phyloP scores from a whole-genome alignment of 2,329 filamentous ascomycete genomes.

The Botrytis paeoniae region DNA sequence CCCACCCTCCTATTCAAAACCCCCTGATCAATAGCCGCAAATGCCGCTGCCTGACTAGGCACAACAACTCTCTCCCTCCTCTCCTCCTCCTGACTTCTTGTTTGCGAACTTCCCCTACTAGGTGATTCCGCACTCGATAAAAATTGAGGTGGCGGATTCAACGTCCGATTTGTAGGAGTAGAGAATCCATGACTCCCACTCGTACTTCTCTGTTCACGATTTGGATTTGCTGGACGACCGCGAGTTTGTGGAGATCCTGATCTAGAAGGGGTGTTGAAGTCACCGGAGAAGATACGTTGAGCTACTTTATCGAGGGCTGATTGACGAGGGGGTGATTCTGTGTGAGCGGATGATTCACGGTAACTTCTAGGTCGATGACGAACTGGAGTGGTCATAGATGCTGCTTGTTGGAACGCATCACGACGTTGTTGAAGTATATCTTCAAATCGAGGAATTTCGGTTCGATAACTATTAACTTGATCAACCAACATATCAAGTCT shows the following conservation, averaged over 20 bases:
- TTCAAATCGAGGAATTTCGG: slow-evolving; percentile 68
- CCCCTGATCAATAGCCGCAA: slow-evolving; percentile 61
- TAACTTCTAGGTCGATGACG: slow-evolving; percentile 43
- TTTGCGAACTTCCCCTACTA: slow-evolving; percentile 29
- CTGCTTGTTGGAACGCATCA: slow-evolving; percentile 60
- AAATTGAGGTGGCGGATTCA: slow-evolving; percentile 30
- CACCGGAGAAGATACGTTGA: slow-evolving; percentile 56
- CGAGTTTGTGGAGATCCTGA: slow-evolving; percentile 37
- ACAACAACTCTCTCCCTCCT: slow-evolving; percentile 22
- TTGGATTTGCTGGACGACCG: slow-evolving; percentile 27
- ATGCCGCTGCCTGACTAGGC: slow-evolving; percentile 54
- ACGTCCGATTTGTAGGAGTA: slow-evolving; percentile 29
- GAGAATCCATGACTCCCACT: slow-evolving; percentile 30
- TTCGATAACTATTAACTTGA: slow-evolving; percentile 60
- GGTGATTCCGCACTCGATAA: slow-evolving; percentile 28
- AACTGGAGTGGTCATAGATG: slow-evolving; percentile 38
- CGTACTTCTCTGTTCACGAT: slow-evolving; percentile 24
- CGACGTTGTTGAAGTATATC: slow-evolving; percentile 65
- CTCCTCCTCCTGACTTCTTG: slow-evolving; percentile 11
- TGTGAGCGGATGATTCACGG: slow-evolving; percentile 45
- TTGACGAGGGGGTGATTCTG: slow-evolving; percentile 51
- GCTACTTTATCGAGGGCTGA: slow-evolving; percentile 59
- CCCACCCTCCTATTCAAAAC: slow-evolving; percentile 56
- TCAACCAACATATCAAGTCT: slow-evolving; percentile 59
- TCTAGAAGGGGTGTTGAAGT: slow-evolving; percentile 40